phyloP scores from a whole-genome alignment of 140 eudicot species.

The Flaveria floridana region DNA sequence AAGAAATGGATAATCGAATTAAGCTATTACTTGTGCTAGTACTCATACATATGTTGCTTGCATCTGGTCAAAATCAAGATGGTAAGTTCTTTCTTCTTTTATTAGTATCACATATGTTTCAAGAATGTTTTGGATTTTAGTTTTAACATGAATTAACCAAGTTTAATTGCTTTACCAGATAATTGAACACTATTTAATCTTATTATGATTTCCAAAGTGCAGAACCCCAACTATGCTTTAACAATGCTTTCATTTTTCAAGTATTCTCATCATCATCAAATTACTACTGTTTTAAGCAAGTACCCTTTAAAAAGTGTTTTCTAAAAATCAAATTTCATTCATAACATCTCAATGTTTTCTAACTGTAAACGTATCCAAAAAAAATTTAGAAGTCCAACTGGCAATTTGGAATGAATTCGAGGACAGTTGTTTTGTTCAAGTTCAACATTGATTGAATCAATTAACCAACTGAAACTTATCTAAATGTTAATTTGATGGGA shows the following conservation, averaged over 20 bases:
- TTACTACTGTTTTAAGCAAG: background rate
- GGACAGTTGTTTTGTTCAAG: background rate
- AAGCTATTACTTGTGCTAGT: slow-evolving; percentile 40
- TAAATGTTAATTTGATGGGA: background rate
- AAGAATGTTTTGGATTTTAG: background rate
- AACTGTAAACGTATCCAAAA: background rate
- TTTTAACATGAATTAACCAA: background rate
- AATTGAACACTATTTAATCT: background rate
- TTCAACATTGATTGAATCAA: slow-evolving; percentile 1
- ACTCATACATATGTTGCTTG: slow-evolving; percentile 40
- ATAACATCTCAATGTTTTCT: background rate
- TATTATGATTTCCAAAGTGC: background rate
- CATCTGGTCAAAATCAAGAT: slow-evolving; percentile 45
- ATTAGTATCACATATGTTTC: background rate
- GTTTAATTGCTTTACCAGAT: background rate
- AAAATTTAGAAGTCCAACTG: background rate
- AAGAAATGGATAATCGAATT: slow-evolving; percentile 41
- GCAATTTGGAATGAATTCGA: slow-evolving; percentile 6
- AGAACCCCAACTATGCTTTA: background rate
- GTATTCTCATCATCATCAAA: slow-evolving; percentile 10
- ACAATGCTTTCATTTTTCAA: background rate
- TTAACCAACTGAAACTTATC: background rate
- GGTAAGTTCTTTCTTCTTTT: slow-evolving; percentile 27
- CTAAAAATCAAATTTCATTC: slow-evolving; percentile 5
- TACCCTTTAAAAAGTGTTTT: background rate